Evolutionary conservation across 106 monocot species (phyloP), one percentile per base, ranked within the genome.

Genomic region (Dactylorhiza incarnata): DNA sequence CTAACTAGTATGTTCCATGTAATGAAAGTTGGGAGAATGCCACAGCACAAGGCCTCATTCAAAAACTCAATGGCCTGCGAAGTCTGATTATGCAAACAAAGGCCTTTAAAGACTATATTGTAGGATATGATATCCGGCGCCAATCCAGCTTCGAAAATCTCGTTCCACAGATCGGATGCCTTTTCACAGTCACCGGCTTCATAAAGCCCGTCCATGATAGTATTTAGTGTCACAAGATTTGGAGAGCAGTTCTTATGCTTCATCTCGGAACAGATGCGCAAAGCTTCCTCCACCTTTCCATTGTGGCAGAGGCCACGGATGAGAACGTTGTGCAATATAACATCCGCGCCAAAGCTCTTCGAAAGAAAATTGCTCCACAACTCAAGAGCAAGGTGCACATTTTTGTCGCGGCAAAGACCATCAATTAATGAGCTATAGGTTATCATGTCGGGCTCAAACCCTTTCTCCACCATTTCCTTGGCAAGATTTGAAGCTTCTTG

Each of bases 71-170:
- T 56, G 17, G 91, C 94, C 78, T 94, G 83, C 59, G 73, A 68
- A 15, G 77, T 77, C 72, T 72, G 85, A 71, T 87, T 83, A 62
- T 49, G 85, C 68, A 89, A 89, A 74, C 94, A 91, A 62, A 99
- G 87, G 19, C 94, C 91, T 74, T 88, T 91, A 53, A 99, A 84
- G 50, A 49, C 77, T 75, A 86, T 94, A 83, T 99, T 99, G 74
- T 91, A 94, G 45, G 97, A 87, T 52, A 91, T 80, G n/a, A 99
- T 89, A 80, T 99, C 97, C 22, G 87, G 91, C 58, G 86, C 22
- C 22, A 95, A 73, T 13, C 96, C 96, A 51, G 78, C 79, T 74
- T 87, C 75, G 20, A 87, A 46, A 77, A 99, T 94, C 78, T 88
- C 80, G 51, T 72, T 70, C 97, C 94, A 92, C 13, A 94, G 22